These are phyloP conservation scores for Monotropa hypopitys DNA, from an alignment of 179 eudicot genomes.

Conservation along the genomic window DNA sequence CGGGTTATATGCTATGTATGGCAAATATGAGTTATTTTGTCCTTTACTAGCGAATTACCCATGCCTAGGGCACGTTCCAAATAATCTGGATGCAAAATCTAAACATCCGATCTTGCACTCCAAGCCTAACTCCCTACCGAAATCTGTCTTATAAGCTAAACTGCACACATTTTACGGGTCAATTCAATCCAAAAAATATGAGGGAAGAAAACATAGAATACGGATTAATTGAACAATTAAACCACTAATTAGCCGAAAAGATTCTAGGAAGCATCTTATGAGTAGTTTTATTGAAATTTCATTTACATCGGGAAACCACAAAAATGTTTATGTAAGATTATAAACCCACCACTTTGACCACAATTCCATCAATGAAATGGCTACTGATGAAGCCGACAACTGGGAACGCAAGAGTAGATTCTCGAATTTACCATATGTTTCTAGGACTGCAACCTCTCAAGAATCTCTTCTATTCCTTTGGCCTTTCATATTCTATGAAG, in stretches of 20 bases:
- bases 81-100: not conserved
- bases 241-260: too few species aligned
- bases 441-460: constrained; percentile 71
- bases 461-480: constrained; percentile 50
- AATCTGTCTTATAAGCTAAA: not conserved
- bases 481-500: constrained; percentile 50
- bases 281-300: not conserved
- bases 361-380: constrained; percentile 24
- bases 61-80: not conserved
- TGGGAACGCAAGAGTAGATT: constrained; percentile 81
- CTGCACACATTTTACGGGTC: not conserved
- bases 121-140: not conserved
- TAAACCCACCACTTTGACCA: not conserved
- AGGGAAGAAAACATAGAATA: not conserved
- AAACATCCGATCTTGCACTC: not conserved
- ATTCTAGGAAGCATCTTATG: not conserved
- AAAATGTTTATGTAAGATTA: not conserved
- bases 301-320: not conserved
- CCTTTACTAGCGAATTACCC: not conserved
- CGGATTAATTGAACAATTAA: too few species aligned
- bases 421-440: constrained; percentile 71
- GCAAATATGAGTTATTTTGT: not conserved
- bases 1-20: not conserved
- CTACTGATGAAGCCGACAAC: constrained; percentile 69
- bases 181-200: not conserved